Evolutionary conservation across 2,329 filamentous ascomycete genomes (phyloP).

Genomic region (Calonectria leucothoes): DNA sequence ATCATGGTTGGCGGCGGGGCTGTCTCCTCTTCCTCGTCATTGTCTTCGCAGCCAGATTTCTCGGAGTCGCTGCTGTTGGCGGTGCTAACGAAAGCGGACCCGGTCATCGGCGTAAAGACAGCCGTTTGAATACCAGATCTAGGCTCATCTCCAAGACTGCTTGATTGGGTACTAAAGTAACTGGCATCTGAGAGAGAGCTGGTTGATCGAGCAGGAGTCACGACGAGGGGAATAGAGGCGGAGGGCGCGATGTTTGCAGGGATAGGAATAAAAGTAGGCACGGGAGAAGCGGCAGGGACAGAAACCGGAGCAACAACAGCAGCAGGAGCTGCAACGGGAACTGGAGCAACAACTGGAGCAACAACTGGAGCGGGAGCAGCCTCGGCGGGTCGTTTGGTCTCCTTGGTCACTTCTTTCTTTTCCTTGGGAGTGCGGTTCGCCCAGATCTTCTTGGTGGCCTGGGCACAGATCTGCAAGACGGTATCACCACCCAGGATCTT

Average conservation of each 20-base stretch:
- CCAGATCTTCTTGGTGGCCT: background rate
- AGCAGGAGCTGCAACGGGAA: background rate
- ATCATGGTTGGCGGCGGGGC: background rate
- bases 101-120: background rate
- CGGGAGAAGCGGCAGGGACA: background rate
- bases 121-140: background rate
- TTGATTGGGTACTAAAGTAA: background rate
- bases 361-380: background rate
- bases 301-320: background rate
- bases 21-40: background rate
- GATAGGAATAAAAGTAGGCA: background rate
- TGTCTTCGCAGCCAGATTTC: background rate
- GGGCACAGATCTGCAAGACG: background rate
- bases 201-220: background rate
- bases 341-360: background rate
- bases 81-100: background rate
- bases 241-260: background rate
- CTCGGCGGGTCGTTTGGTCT: background rate
- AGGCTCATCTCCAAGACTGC: background rate
- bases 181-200: background rate
- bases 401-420: background rate
- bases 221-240: background rate
- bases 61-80: background rate
- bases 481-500: background rate
- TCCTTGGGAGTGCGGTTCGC: background rate